phyloP scores from a whole-genome alignment of 345 rosid species.

The Rhodomyrtus tomentosa region DNA sequence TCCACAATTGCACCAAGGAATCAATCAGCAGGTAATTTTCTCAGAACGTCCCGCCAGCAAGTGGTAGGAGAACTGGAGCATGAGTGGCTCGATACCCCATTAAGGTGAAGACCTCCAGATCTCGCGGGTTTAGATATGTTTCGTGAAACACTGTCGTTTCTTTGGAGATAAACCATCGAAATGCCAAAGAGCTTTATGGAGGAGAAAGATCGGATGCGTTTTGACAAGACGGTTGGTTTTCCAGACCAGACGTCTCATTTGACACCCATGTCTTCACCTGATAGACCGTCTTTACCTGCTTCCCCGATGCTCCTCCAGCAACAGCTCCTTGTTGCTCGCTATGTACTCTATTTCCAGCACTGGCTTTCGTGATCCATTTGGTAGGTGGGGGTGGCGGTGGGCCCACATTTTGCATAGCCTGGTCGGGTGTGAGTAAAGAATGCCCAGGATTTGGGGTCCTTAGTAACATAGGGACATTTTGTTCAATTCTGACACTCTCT shows the following conservation, averaged over 20 bases:
- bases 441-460: conserved; percentile 21
- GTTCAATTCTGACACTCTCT: conserved; percentile 30
- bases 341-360: conserved; percentile 13
- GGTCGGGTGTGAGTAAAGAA: conserved; percentile 8
- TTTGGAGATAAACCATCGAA: not conserved
- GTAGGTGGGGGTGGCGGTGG: conserved; percentile 52
- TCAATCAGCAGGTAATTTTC: not conserved
- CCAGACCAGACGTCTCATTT: conserved; percentile 8
- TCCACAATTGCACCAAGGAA: not conserved
- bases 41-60: not conserved
- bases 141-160: not conserved
- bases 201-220: not conserved
- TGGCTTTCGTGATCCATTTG: conserved; percentile 43
- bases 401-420: conserved; percentile 25
- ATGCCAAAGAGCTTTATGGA: not conserved
- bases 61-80: not conserved
- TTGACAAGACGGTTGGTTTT: conserved; percentile 1
- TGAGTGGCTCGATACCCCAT: not conserved
- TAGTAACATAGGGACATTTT: conserved; percentile 3
- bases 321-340: conserved; percentile 20
- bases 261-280: conserved; percentile 30
- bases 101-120: not conserved
- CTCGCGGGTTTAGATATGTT: not conserved
- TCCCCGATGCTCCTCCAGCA: conserved; percentile 27
- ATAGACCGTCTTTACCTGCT: conserved; percentile 42